Evolutionary conservation across 805 yeast genomes (phyloP).

Genomic region (Pichia eremophila): DNA sequence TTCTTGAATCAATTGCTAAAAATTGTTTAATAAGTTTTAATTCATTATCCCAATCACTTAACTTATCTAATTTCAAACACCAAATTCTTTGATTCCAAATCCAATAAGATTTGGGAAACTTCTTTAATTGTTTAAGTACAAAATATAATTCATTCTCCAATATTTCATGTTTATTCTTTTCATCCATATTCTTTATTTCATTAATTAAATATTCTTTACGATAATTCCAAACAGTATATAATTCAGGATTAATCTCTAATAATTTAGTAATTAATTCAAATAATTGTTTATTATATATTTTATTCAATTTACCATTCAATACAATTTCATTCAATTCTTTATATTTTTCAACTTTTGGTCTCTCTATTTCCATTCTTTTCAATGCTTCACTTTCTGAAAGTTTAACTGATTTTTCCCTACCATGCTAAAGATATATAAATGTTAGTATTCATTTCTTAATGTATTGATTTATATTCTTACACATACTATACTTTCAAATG

Average conservation of each 20-base stretch:
- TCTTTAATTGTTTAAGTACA: slow-evolving; percentile 46
- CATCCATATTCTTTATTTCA: slow-evolving; percentile 6
- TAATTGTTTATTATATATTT: slow-evolving; percentile 27
- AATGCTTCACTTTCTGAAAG: slow-evolving; percentile 46
- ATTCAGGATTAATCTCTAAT: slow-evolving; percentile 69
- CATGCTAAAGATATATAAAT: slow-evolving; percentile 44
- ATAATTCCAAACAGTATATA: slow-evolving; percentile 84
- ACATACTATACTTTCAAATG: slow-evolving; percentile 12
- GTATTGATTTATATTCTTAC: too few species aligned
- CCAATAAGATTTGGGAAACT: slow-evolving; percentile 90
- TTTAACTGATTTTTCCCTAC: slow-evolving; percentile 47
- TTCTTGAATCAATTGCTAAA: slow-evolving; percentile 66
- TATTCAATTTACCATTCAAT: slow-evolving; percentile 26
- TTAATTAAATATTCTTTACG: slow-evolving; percentile 59
- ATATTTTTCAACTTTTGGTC: slow-evolving; percentile 49
- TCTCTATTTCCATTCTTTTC: slow-evolving; percentile 49
- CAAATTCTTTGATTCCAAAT: slow-evolving; percentile 91
- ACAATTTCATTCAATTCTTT: slow-evolving; percentile 34
- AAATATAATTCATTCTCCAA: slow-evolving; percentile 54
- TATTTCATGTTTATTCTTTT: slow-evolving; percentile 19
- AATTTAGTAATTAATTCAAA: slow-evolving; percentile 49
- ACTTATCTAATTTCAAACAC: slow-evolving; percentile 47
- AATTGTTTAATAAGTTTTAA: slow-evolving; percentile 59
- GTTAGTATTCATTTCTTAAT: slow-evolving; percentile 2
- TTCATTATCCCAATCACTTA: slow-evolving; percentile 62